Base-by-base conservation (phyloP, 2,329 filamentous ascomycete species). In the Spiromastix sp. region DNA sequence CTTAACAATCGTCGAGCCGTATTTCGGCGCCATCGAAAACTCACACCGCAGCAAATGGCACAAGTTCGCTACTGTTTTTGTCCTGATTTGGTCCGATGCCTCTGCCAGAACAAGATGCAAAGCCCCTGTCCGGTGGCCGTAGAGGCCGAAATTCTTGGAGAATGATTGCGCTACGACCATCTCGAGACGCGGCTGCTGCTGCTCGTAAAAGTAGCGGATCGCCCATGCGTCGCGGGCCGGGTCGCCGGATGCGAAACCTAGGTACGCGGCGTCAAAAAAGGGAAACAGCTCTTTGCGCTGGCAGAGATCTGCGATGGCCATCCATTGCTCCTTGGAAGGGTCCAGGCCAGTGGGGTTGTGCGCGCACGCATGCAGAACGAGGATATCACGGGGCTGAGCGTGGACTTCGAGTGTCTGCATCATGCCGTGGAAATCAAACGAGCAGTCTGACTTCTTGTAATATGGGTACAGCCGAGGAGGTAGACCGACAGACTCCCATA, bases 321-420 rank as follows among this genome's bases (percentile, higher is more conserved):
- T 82, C 91, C 91, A 98, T 66, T 98, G 89, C 38, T 87, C 84
- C 49, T 81, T 71, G 31, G 83, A 93, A 8, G 86, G 86, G 62
- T 98, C 91, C 42, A 95, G 85, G 39, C 91, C 91, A 2, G 91
- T 98, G 20, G 91, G 91, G 67, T 98, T 98, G 70, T 96, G 91
- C 13, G 91, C 91, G 57, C 91, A 98, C 41, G 86, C 85, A 63
- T 95, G 91, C 27, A 95, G 74, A 25, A 96, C 73, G 54, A 96
- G 78, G 55, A 94, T 77, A 57, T 85, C 87, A 47, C 77, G 77
- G 37, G 85, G 76, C 7, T 82, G 77, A 3, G 85, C 85, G 38
- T 82, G 78, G 46, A 89, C 83, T 62, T 95, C 86, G 30, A 98
- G 77, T 12, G 82, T 85, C 55, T 81, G 80, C 48, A 89, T 93